A percentile compares a stretch with the other conserved stretches of the same genome.
These are phyloP conservation scores for Nakazawaea wyomingensis DNA, from an alignment of 805 yeast species.

Conservation along the genomic window DNA sequence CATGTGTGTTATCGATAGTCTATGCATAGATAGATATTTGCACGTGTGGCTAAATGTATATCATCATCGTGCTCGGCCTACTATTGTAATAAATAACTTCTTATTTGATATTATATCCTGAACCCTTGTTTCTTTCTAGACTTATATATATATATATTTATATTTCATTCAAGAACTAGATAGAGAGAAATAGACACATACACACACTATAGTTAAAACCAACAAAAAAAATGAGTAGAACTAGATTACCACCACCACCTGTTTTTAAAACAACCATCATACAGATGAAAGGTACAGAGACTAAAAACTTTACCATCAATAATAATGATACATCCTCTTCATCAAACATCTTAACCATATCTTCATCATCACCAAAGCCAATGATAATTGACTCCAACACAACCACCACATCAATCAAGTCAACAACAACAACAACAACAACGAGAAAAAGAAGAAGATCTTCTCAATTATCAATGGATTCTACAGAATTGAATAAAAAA, in stretches of 20 bases:
- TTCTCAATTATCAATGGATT: constrained; percentile 20
- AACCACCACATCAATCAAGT: background rate
- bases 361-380: background rate
- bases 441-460: constrained; percentile 20
- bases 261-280: constrained; percentile 41
- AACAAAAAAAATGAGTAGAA: background rate
- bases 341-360: constrained; percentile 7
- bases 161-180: too few species aligned
- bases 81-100: too few species aligned
- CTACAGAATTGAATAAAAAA: constrained; percentile 33
- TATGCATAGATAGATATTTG: background rate
- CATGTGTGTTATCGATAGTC: too few species aligned
- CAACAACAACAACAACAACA: constrained; percentile 6
- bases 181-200: too few species aligned
- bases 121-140: too few species aligned
- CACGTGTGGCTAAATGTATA: background rate
- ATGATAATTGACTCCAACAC: too few species aligned
- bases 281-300: constrained; percentile 36
- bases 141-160: too few species aligned
- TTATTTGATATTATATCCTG: too few species aligned
- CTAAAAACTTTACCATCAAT: constrained; percentile 5
- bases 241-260: constrained; percentile 40
- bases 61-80: background rate
- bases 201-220: too few species aligned
- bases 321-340: constrained; percentile 9